phyloP scores from a whole-genome alignment of 805 yeast species.

The Candida orba region DNA sequence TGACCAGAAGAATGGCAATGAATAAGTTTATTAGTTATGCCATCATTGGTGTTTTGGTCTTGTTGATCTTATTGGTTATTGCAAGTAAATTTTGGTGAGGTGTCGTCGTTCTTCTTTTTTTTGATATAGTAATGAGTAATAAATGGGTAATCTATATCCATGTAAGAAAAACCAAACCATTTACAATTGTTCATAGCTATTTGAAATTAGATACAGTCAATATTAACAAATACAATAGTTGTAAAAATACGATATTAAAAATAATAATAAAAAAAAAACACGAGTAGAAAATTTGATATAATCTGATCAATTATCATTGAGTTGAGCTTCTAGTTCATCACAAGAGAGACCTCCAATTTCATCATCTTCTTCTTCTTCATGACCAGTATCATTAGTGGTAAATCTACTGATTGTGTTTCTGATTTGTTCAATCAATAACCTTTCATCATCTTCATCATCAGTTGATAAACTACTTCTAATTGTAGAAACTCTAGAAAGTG shows the following conservation, averaged over 20 bases:
- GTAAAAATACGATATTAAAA: too few species aligned
- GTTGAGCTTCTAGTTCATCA: conserved; percentile 52
- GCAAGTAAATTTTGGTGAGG: conserved; percentile 50
- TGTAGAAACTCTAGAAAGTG: conserved; percentile 16
- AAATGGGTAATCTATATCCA: neutral
- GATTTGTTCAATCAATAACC: conserved; percentile 32
- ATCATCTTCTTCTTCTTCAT: conserved; percentile 22
- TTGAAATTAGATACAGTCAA: too few species aligned
- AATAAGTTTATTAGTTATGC: conserved; percentile 87
- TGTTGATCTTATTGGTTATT: conserved; percentile 75
- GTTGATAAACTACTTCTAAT: neutral
- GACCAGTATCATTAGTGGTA: conserved; percentile 8
- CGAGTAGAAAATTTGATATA: too few species aligned
- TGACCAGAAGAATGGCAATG: conserved; percentile 91
- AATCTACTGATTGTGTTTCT: conserved; percentile 34
- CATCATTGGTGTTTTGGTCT: conserved; percentile 78
- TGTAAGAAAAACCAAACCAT: too few species aligned
- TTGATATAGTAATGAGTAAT: neutral
- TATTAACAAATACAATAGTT: too few species aligned
- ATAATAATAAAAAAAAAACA: too few species aligned
- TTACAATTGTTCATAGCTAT: too few species aligned
- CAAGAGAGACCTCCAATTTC: conserved; percentile 26
- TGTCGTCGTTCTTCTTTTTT: too few species aligned
- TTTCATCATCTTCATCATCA: conserved; percentile 22
- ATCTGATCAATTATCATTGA: conserved; percentile 2